Evolutionary conservation across 768 basidiomycete species (phyloP), one percentile per base, ranked within the genome.

Genomic region (Xanthoconium stramineum): DNA sequence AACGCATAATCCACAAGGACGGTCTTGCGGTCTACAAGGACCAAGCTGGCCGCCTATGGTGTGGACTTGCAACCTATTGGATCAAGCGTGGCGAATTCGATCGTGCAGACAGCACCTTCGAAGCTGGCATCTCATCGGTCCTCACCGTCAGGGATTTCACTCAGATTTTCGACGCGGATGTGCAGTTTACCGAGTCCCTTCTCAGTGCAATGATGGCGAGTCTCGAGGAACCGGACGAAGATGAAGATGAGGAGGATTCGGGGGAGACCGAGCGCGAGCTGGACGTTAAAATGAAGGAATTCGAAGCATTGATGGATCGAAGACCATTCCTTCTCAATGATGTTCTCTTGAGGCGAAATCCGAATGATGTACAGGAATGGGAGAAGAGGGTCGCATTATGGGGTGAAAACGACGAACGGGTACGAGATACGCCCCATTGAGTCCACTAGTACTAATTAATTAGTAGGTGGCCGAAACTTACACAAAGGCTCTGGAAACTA

Each of bases 281-380:
- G 51, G 97, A 98, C 65, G 71, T 73, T 33, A 84, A 86, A 65
- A 97, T 98, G 91, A 88, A 87, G 68, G 87, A 88, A 57, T 94
- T 98, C 64, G 96, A 98, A 71, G 89, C 86, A 39, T 72, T 99
- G 62, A 96, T 96, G 80, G 97, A 99, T 70, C 80, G 95, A 47
- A 74, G 97, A 68, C 96, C 94, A 3, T 98, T 99, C 80, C 77
- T 99, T 59, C 86, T 97, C 45, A 99, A 99, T 64, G 95, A 98
- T 65, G 97, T 98, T 13, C 75, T 98, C 15, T 71, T 98, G 36
- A 77, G 97, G 58, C 78, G 97, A 65, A 99, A 99, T 77, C 91
- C 93, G 6, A 91, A 98, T 63, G 97, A 99, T 65, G 97, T 98
- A 2, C 94, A 97, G 62, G 97, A 99, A 70, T 99, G 97, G 97